These are phyloP conservation scores for Fusarium sp. DNA, from an alignment of 2,329 filamentous ascomycete genomes.

Conservation along the genomic window DNA sequence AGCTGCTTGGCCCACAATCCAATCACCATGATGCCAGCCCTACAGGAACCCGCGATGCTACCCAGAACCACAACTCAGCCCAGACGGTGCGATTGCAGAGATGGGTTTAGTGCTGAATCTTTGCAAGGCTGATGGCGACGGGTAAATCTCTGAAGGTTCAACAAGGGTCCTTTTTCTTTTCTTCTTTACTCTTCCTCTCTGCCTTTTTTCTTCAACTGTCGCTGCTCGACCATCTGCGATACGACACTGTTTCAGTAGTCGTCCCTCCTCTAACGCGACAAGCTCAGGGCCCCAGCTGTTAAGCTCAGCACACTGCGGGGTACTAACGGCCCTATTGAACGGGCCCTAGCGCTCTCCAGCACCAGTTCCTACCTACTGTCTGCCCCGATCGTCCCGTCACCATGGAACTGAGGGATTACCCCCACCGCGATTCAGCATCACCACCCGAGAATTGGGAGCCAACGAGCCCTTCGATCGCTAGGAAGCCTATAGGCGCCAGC, in stretches of 20 bases:
- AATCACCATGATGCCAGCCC: conserved; percentile 35
- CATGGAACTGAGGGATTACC: conserved; percentile 39
- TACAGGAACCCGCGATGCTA: conserved; percentile 27
- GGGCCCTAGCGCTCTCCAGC: conserved; percentile 30
- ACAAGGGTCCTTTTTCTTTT: conserved; percentile 2
- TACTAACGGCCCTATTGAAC: conserved; percentile 14
- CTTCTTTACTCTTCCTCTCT: neutral
- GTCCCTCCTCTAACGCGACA: neutral
- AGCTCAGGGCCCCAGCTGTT: conserved; percentile 4
- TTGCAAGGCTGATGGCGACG: conserved; percentile 29
- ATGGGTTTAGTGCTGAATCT: conserved; percentile 29
- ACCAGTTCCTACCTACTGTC: neutral
- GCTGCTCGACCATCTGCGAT: neutral
- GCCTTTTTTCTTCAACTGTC: neutral
- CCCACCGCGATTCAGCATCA: conserved; percentile 16
- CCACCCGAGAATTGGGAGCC: conserved; percentile 31
- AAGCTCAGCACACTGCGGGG: conserved; percentile 33
- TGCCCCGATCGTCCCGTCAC: neutral
- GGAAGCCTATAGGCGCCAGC: conserved; percentile 22
- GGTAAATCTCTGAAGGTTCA: conserved; percentile 1
- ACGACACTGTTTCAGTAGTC: neutral
- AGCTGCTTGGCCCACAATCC: conserved; percentile 24
- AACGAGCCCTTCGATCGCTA: conserved; percentile 32
- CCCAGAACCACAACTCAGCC: conserved; percentile 22
- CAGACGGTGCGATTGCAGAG: conserved; percentile 16